A percentile compares a stretch with the other conserved stretches of the same genome.
phyloP scores from a whole-genome alignment of 148 eudicot genomes.

The Salicornia ramosissima region DNA sequence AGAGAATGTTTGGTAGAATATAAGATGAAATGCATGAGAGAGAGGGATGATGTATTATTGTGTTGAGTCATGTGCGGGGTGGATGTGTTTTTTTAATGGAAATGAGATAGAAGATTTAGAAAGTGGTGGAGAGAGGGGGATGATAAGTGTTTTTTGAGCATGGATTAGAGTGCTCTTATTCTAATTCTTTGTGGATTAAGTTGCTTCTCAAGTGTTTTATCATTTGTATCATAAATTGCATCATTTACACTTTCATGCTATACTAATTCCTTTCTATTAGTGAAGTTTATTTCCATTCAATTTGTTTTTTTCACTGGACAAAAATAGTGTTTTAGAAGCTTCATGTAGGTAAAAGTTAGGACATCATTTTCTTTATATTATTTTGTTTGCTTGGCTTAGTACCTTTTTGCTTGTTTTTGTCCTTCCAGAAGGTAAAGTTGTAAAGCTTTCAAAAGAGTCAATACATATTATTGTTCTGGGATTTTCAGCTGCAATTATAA shows the following conservation, averaged over 20 bases:
- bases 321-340: background rate
- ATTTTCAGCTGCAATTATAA: conserved; percentile 74
- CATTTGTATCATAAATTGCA: background rate
- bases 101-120: too few relatives aligned
- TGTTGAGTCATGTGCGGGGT: too few relatives aligned
- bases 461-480: conserved; percentile 85
- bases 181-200: too few relatives aligned
- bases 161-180: too few relatives aligned
- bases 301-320: background rate
- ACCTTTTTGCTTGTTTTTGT: background rate
- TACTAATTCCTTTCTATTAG: background rate
- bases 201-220: background rate
- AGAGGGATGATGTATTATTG: too few relatives aligned
- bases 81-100: too few relatives aligned
- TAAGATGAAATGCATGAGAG: too few relatives aligned
- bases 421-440: conserved; percentile 79
- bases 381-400: conserved; percentile 2
- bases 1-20: too few relatives aligned
- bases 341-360: background rate
- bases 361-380: conserved; percentile 1
- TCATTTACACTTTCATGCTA: background rate
- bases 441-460: conserved; percentile 63
- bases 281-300: background rate
- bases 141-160: too few relatives aligned
- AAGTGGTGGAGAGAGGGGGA: too few relatives aligned